phyloP scores from a whole-genome alignment of 352 stramenopile species.

The Pythium periplocum region DNA sequence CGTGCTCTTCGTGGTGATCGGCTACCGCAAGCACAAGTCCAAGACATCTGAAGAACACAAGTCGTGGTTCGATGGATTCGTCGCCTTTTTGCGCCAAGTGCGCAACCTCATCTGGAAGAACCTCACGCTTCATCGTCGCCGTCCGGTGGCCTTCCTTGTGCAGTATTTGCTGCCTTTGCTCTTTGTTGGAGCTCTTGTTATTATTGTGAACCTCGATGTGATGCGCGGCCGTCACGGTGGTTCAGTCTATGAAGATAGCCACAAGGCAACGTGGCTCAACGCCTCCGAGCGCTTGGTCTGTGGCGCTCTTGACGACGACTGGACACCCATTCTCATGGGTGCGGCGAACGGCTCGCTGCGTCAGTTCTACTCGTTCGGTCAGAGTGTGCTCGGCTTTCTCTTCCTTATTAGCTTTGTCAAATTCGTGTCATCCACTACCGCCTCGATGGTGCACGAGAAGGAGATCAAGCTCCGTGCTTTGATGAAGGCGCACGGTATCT shows the following conservation, averaged over 20 bases:
- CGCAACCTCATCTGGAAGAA: constrained; percentile 42
- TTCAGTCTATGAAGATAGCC: not conserved
- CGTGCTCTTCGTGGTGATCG: not conserved
- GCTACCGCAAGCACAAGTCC: not conserved
- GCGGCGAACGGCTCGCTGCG: constrained; percentile 19
- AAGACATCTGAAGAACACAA: not conserved
- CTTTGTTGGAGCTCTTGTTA: constrained; percentile 25
- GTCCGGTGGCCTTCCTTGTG: constrained; percentile 22
- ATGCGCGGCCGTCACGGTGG: constrained; percentile 10
- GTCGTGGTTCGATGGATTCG: not conserved
- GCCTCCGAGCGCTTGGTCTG: no score
- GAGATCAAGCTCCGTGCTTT: constrained; percentile 70
- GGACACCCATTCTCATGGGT: constrained; percentile 16
- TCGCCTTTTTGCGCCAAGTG: constrained; percentile 12
- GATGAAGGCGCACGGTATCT: constrained; percentile 84
- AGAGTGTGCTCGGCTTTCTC: constrained; percentile 36
- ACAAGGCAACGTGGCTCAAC: not conserved
- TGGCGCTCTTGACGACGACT: constrained; percentile 9
- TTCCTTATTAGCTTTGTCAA: constrained; percentile 37
- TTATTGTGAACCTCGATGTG: constrained; percentile 31
- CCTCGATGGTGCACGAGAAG: constrained; percentile 77
- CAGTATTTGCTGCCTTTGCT: constrained; percentile 35
- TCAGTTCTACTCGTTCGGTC: constrained; percentile 37
- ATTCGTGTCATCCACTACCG: constrained; percentile 64
- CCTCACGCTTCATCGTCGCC: constrained; percentile 21